phyloP scores from a whole-genome alignment of 331 rosid genomes.

The Erythrophleum ivorense region DNA sequence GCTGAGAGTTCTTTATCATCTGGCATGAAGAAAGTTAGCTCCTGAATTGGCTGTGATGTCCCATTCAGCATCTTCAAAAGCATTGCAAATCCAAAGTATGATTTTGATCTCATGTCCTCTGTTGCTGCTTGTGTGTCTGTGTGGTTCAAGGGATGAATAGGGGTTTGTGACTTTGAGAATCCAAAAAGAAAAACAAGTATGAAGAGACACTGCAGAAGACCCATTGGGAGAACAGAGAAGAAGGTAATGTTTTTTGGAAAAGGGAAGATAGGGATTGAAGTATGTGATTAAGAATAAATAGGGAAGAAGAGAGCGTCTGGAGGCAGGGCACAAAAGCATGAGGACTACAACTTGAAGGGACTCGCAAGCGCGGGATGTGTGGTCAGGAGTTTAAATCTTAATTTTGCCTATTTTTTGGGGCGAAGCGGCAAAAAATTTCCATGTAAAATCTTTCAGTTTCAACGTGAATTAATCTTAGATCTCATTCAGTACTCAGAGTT shows the following conservation, averaged over 20 bases:
- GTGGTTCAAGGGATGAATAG: slow-evolving; percentile 39
- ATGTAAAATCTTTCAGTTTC: too few relatives aligned
- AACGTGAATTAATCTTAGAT: too few relatives aligned
- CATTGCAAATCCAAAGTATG: slow-evolving; percentile 59
- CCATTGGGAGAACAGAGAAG: slow-evolving; percentile 36
- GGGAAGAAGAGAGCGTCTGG: slow-evolving; percentile 18
- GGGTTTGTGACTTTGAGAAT: slow-evolving; percentile 40
- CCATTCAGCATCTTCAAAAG: slow-evolving; percentile 65
- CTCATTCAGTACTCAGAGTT: too few relatives aligned
- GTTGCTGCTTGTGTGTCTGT: slow-evolving; percentile 52
- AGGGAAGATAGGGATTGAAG: too few relatives aligned
- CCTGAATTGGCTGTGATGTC: slow-evolving; percentile 43
- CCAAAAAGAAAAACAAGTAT: slow-evolving; percentile 43
- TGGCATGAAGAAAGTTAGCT: slow-evolving; percentile 60
- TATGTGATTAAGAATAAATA: slow-evolving; percentile 35
- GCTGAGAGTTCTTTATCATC: slow-evolving; percentile 51
- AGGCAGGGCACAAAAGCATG: slow-evolving; percentile 44
- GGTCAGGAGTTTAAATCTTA: too few relatives aligned
- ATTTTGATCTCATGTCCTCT: slow-evolving; percentile 55
- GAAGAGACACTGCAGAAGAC: slow-evolving; percentile 17
- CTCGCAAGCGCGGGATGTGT: too few relatives aligned
- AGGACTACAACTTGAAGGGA: background rate
- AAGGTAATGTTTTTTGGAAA: background rate
- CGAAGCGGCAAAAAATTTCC: too few relatives aligned
- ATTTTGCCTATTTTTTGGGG: too few relatives aligned